A percentile compares a stretch with the other conserved stretches of the same genome.
phyloP scores from a whole-genome alignment of 225 moss, liverwort and hornwort species.

The Rhytidiadelphus loreus region DNA sequence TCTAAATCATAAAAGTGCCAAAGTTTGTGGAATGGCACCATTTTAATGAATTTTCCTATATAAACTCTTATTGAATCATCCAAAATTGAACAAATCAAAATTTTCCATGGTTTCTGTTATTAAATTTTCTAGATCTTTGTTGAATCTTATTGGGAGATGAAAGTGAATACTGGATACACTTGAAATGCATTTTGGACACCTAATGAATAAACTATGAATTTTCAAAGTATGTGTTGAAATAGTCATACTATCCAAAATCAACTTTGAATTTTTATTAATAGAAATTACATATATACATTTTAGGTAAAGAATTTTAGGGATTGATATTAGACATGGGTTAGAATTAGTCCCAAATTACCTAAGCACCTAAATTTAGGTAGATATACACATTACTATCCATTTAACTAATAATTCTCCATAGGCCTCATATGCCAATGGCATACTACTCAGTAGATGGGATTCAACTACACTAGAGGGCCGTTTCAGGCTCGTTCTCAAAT shows the following conservation, averaged over 20 bases:
- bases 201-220: background rate
- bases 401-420: no score
- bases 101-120: background rate
- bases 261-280: background rate
- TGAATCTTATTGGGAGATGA: background rate
- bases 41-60: no score
- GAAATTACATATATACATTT: no score
- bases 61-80: no score
- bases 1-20: no score
- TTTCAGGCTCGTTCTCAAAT: no score
- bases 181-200: background rate
- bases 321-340: rapidly evolving
- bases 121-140: background rate
- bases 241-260: background rate
- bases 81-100: background rate
- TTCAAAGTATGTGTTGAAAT: background rate
- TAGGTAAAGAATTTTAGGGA: no score
- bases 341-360: background rate
- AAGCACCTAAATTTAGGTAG: background rate
- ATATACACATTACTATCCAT: no score
- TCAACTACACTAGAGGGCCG: no score
- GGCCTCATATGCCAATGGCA: background rate
- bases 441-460: no score
- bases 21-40: no score
- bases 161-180: rapidly evolving